Evolutionary conservation across 139 green algal genomes (phyloP), one percentile per base, ranked within the genome.

Genomic region (Edaphochlamys debaryana): DNA sequence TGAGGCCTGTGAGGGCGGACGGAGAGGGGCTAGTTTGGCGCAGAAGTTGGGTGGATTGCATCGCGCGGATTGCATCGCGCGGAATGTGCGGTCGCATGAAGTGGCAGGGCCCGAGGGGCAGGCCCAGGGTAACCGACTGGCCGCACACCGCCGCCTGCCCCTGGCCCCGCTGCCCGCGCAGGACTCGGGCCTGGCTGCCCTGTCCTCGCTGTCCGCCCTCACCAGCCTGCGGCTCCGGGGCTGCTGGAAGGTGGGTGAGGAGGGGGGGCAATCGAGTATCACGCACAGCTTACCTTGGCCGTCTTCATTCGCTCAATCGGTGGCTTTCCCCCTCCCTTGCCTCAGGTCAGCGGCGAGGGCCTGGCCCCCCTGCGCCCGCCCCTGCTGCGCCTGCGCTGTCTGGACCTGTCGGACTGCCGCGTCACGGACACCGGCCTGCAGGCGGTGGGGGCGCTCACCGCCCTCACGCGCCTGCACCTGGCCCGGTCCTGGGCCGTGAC

Each of bases 361-460:
- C 45, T 73, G n/a, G 42, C 20, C 15, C 62, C 9, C 41, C 76
- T 82, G 63, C 29, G 15, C 20, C 76, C 76, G 17, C 62, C 76
- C 1, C 19, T 38, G 32, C n/a, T 64, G 42, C 6, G 5, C 22
- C 76, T 82, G n/a, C 41, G 20, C 4, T 25, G 19, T 0, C 62
- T 82, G 76, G 76, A 82, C 41, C 76, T 82, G 42, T 74, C 41
- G 23, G 76, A 82, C 27, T 82, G 76, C 76, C 40, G 63, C 9
- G 64, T 82, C 4, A 74, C 62, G 1, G 76, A 82, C 32, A 63
- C 50, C 42, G 76, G 76, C 2, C 76, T 82, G 32, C 22, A 54
- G 20, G 32, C 71, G 74, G 74, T 81, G 58, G 36, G 37, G 2
- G 38, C 13, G 32, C 76, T 82, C 20, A 40, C n/a, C n/a, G 15